Base-by-base conservation (phyloP, 2,329 filamentous ascomycete genomes). In the Annulohypoxylon truncatum region DNA sequence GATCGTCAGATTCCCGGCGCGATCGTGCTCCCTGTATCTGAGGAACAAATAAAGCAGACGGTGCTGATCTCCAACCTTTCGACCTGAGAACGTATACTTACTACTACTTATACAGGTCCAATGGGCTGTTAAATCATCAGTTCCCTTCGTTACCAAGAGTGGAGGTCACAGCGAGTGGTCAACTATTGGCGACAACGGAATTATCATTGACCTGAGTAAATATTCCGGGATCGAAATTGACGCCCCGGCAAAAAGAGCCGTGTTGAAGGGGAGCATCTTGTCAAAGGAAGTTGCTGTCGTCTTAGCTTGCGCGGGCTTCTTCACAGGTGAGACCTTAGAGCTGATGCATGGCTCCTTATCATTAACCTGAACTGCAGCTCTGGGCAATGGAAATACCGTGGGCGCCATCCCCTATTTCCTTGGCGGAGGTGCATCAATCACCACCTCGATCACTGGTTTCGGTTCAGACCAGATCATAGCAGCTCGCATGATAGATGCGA, bases 341-440 rank as follows among this genome's bases (percentile, higher is more conserved):
- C 26, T 28, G 26, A 28, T 28, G 26, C 26, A 7, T 26, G n/a
- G 20, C 35, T 31, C 22, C 12, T 7, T n/a, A 12, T 46, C 28
- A 10, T 7, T 33, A 13, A n/a, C 40, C 4, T 18, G 33, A 22
- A 10, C 38, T 20, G 22, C 31, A 71, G 70, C 72, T 24, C 35
- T 77, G 6, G 76, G 73, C 15, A 76, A 75, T 42, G 76, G 72
- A 10, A 77, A 77, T 31, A 72, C 73, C 2, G 73, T 78, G 4
- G 76, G 76, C 1, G 69, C 65, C 2, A 75, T 76, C 28, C 67
- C 71, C 0, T 76, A 75, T 22, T 69, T 63, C 24, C 31, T 72
- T 2, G 64, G 66, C 12, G 70, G 70, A 1, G 70, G 71, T 4
- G 44, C 24, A 13, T 62, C 64, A 1, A 61, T 63, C 6, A 59